Evolutionary conservation across 331 rosid genomes (phyloP), one percentile per base, ranked within the genome.

Genomic region (Prunus yedoensis): DNA sequence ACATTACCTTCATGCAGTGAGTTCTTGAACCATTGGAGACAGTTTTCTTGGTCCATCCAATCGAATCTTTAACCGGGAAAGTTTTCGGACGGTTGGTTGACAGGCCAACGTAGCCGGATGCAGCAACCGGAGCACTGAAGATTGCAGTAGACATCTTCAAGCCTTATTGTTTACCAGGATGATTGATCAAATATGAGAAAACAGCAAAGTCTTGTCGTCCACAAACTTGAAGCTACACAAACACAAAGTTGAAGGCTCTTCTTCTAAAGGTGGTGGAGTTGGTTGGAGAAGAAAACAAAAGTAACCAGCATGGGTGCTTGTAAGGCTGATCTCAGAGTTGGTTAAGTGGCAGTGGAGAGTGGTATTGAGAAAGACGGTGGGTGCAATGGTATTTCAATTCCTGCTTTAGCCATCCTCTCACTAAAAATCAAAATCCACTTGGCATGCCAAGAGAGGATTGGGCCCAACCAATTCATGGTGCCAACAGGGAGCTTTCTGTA

Each of bases 1-100:
- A 20, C 51, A 14, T 83, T 77, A 89, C 97, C 97, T 87, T 84
- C 94, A 89, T 91, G 85, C 92, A 87, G 81, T 62, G 72, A 76
- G 71, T 86, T 80, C 68, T 91, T 69, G 81, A 89, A 76, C 89
- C 91, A 77, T 83, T 87, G 52, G 97, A 83, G 76, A 84, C 83
- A 23, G 78, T 81, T 60, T 86, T 89, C 68, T 54, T 81, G 74
- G 70, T 74, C 89, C 89, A 87, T 20, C 68, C 81, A 74, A 80
- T 27, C 73, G 85, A 79, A 4, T 68, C 76, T 47, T 62, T 76
- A n/a, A 5, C 63, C 3, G 85, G 81, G 45, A 76, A 77, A 32
- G 71, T 83, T 74, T 77, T 83, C 54, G 77, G 35, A 8, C 79
- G 79, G 81, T 66, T 79, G 83, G 83, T 57, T 61, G 74, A 86